A percentile compares a stretch with the other conserved stretches of the same genome.
These are phyloP conservation scores for Tylopilus subfusipes DNA, from an alignment of 768 basidiomycete species.

Conservation along the genomic window DNA sequence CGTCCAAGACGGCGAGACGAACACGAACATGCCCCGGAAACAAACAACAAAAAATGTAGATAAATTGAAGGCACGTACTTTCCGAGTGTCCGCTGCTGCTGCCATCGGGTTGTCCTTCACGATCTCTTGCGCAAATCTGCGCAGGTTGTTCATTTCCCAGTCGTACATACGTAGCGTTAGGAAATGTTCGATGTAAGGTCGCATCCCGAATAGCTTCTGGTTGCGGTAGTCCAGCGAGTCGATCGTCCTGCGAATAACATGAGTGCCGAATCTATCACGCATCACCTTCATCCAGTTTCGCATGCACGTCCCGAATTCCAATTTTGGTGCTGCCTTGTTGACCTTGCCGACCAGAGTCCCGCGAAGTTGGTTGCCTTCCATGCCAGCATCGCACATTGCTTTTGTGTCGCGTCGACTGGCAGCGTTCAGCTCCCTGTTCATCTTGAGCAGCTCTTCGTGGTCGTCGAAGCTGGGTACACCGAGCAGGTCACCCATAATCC, in stretches of 20 bases:
- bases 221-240: neutral
- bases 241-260: conserved; percentile 3
- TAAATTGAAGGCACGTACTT: neutral
- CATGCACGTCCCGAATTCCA: neutral
- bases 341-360: neutral
- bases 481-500: no score
- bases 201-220: conserved; percentile 4
- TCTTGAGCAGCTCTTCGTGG: neutral
- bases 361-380: neutral
- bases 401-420: neutral
- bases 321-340: neutral
- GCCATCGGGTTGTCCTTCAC: conserved; percentile 8
- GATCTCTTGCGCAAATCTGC: conserved; percentile 9
- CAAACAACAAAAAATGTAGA: no score
- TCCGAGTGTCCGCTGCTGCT: neutral
- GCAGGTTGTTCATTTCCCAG: neutral
- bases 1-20: no score
- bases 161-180: conserved; percentile 1
- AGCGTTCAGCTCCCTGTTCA: neutral
- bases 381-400: neutral
- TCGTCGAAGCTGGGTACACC: no score
- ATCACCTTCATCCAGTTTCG: conserved; percentile 7
- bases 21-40: no score
- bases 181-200: conserved; percentile 1
- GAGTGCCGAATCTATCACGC: neutral